Base-by-base conservation (phyloP, 1,284 basidiomycete species). In the Cutaneotrichosporon mucoides region DNA sequence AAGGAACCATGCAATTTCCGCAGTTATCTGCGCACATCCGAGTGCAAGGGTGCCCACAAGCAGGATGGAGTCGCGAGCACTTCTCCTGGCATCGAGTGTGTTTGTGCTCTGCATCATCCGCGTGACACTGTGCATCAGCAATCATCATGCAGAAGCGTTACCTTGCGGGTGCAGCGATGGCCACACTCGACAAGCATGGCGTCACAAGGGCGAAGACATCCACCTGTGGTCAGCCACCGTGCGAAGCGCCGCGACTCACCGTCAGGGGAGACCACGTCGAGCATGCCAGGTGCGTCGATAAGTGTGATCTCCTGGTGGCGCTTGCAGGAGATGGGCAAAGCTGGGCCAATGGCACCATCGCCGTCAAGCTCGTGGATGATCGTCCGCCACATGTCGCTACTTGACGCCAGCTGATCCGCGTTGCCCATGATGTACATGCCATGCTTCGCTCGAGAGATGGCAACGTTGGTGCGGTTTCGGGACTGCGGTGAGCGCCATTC, bases 351-450 rank as follows among this genome's bases (percentile, higher is more conserved):
- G 9, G 76, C 74, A 6, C 80, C 82, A 34, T 78, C 67, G 1
- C 68, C 64, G 24, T 82, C 78, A n/a, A 89, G 72, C 64, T 86
- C 81, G 11, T 84, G 78, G 3, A 88, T 72, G 13, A 90, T 78
- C 0, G 72, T 74, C 0, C 69, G 66, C 89, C 89, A 90, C 80
- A 86, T 87, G 10, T 50, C 1, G 46, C 61, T 66, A 38, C 50
- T 40, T 1, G 41, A 40, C 0, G 67, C 59, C 8, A 68, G 57
- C 45, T 67, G 65, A 9, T 59, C 67, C 0, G 85, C 82, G 60
- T 89, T 88, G 11, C 88, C 88, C 3, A 90, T 76, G 40, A 90
- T 84, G 66, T 82, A 88, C 11, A 89, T 76, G 3, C 88, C 88
- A 60, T 89, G 82, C 49, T 84, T 81, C 4, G 88, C 88, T 16